Evolutionary conservation across 2,329 filamentous ascomycete genomes (phyloP).

Genomic region (Didymella pinodella): DNA sequence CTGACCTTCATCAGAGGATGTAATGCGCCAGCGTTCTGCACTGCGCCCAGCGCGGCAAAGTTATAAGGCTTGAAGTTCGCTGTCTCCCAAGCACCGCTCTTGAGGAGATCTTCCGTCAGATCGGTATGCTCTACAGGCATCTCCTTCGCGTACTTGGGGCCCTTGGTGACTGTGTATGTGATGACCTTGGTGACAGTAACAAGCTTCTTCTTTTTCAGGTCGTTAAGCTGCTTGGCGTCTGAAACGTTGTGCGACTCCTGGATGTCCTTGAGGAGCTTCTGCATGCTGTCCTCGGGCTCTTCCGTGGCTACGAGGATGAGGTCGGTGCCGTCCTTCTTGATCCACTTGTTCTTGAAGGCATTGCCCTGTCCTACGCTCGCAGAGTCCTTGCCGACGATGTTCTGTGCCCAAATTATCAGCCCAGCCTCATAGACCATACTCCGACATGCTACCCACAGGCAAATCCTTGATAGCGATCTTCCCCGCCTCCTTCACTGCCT

Average conservation of each 20-base stretch:
- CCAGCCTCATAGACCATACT: not conserved
- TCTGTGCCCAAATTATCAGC: slow-evolving; percentile 39
- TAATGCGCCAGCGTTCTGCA: slow-evolving; percentile 61
- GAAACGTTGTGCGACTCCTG: slow-evolving; percentile 72
- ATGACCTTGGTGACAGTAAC: slow-evolving; percentile 84
- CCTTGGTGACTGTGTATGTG: slow-evolving; percentile 83
- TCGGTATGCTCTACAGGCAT: slow-evolving; percentile 95
- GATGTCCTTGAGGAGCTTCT: slow-evolving; percentile 77
- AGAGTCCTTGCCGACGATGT: slow-evolving; percentile 74
- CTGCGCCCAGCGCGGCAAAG: slow-evolving; percentile 75
- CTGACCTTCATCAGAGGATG: slow-evolving; percentile 86
- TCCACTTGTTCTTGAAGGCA: slow-evolving; percentile 81
- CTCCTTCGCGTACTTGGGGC: slow-evolving; percentile 85
- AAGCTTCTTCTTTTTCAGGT: slow-evolving; percentile 92
- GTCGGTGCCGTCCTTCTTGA: slow-evolving; percentile 67
- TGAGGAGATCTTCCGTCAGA: slow-evolving; percentile 90
- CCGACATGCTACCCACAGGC: slow-evolving; percentile 44
- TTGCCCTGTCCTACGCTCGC: slow-evolving; percentile 92
- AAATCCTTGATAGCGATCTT: slow-evolving; percentile 58
- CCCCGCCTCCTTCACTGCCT: slow-evolving; percentile 56
- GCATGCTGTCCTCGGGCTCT: slow-evolving; percentile 80
- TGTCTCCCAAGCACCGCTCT: slow-evolving; percentile 88
- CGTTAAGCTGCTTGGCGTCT: slow-evolving; percentile 78
- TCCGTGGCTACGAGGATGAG: slow-evolving; percentile 65
- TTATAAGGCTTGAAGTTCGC: slow-evolving; percentile 87